Evolutionary conservation across 2,329 filamentous ascomycete genomes (phyloP).

Genomic region (Pseudonectria foliicola): DNA sequence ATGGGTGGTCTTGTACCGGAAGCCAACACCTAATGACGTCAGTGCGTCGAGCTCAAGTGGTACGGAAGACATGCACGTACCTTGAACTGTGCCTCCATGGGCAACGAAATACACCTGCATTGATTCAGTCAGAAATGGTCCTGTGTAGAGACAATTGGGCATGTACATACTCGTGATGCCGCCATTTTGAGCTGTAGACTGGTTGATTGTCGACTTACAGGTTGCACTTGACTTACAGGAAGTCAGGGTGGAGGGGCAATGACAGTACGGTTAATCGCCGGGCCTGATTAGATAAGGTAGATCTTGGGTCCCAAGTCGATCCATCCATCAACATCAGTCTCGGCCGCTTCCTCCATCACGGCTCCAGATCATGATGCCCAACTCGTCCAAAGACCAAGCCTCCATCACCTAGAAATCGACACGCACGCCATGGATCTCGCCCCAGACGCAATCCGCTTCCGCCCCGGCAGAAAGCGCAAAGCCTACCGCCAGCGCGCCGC

Average conservation of each 20-base stretch:
- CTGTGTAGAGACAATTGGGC: background rate
- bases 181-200: slow-evolving; percentile 11
- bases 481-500: slow-evolving; percentile 46
- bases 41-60: slow-evolving; percentile 9
- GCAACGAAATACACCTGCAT: slow-evolving; percentile 54
- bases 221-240: background rate
- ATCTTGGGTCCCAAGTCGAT: no score
- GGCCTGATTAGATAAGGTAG: no score
- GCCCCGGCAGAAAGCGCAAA: slow-evolving; percentile 53
- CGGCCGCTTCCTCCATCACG: no score
- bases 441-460: slow-evolving; percentile 42
- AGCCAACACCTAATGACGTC: slow-evolving; percentile 45
- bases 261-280: no score
- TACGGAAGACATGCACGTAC: slow-evolving; percentile 31
- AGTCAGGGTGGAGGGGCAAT: no score
- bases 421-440: slow-evolving; percentile 13
- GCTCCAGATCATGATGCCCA: no score
- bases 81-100: slow-evolving; percentile 61
- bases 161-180: slow-evolving; percentile 28
- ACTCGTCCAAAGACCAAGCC: no score
- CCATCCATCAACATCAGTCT: no score
- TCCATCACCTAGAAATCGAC: background rate
- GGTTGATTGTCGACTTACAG: background rate
- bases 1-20: slow-evolving; percentile 33
- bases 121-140: slow-evolving; percentile 3